Evolutionary conservation across 1,139 yeast species (phyloP), one percentile per base, ranked within the genome.

Genomic region (Candida sanyaensis): DNA sequence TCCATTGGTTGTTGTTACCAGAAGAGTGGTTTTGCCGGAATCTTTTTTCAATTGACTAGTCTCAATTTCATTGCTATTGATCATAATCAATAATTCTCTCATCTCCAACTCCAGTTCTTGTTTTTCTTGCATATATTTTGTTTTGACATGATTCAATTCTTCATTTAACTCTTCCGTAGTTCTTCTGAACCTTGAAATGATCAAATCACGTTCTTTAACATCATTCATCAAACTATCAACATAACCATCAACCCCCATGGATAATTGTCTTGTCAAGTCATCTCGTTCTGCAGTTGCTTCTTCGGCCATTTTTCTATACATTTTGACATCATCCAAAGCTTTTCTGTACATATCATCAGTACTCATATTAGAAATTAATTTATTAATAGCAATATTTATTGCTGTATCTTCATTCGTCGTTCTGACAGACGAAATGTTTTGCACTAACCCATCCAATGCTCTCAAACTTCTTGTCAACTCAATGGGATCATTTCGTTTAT

Each of bases 261-360:
- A 80, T 38, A 92, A 73, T 63, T 89, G 88, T 47, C 83, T 74
- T 23, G 86, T 80, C 69, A 92, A 77, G 41, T 84, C 85, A 58
- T 90, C 97, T 47, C 95, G 78, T 63, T 92, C 97, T 1, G 96
- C 95, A 37, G 82, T 78, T 6, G 96, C 88, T 58, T 87, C 91
- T 57, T 88, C 96, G 0, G 89, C 88, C 38, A 78, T 75, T 57
- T 81, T 84, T 42, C 81, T 80, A 40, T 86, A 69, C 28, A 80
- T 84, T 54, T 84, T 84, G 13, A 86, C 84, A 55, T 92, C 97
- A 41, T 78, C 67, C 47, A 87, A 73, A 0, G 97, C 96, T 49
- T 86, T 78, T 47, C 88, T 75, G 21, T 96, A 97, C 65, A 87
- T 88, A 51, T 91, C 97, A 65, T 93, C 99, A 0, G 97, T 89